Conservation (phyloP, 2,329 filamentous ascomycete species). For the Paecilomyces formosus region DNA sequence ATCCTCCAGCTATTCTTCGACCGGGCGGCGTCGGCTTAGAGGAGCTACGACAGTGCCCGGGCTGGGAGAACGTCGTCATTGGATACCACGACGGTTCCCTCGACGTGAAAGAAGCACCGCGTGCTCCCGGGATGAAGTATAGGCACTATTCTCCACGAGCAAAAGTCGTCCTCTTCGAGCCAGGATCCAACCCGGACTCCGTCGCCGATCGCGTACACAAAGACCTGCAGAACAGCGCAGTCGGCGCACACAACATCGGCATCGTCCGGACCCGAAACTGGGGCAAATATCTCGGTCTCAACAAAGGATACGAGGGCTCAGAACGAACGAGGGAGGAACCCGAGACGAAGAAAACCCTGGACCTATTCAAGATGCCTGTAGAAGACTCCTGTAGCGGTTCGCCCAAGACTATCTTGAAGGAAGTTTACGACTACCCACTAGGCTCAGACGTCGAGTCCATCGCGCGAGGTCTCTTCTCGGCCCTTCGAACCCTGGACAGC, state of each 20-base stretch:
- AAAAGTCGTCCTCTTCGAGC: constrained; percentile 73
- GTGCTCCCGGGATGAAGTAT: constrained; percentile 98
- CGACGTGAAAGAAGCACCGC: constrained; percentile 57
- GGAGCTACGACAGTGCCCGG: constrained; percentile 62
- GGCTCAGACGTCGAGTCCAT: constrained; percentile 65
- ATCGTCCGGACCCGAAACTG: constrained; percentile 34
- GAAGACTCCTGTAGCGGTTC: constrained; percentile 12
- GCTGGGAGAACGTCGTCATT: constrained; percentile 72
- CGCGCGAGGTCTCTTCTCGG: constrained; percentile 80
- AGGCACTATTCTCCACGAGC: constrained; percentile 94
- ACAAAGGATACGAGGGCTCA: constrained; percentile 10
- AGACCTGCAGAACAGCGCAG: constrained; percentile 23
- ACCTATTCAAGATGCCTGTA: constrained; percentile 19
- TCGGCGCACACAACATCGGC: constrained; percentile 25
- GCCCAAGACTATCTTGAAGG: constrained; percentile 13
- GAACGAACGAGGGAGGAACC: constrained; percentile 1
- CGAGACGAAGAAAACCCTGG: constrained; percentile 11
- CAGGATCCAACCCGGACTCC: constrained; percentile 27
- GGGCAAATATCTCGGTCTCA: constrained; percentile 21
- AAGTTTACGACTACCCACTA: constrained; percentile 62
- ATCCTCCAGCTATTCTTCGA: constrained; percentile 72
- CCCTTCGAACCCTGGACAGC: constrained; percentile 76
- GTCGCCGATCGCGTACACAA: constrained; percentile 24
- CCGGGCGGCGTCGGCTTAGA: constrained; percentile 85
- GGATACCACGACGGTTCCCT: constrained; percentile 73